Evolutionary conservation across 495 filamentous ascomycete species (phyloP).

Genomic region (Chaetomium cochliodes): DNA sequence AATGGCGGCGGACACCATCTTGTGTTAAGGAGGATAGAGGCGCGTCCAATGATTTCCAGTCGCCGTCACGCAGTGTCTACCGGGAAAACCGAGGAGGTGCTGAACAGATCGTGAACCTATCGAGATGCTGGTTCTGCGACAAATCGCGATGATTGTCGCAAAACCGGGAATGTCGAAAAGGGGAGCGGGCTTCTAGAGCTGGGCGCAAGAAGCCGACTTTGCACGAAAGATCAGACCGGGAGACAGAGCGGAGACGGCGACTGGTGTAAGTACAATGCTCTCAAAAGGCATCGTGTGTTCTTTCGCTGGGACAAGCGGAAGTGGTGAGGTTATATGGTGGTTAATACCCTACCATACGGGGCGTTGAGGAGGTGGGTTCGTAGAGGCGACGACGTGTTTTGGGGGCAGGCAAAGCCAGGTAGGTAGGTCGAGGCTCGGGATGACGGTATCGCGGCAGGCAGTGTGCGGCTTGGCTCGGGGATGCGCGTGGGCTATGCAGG

Average conservation of each 20-base stretch:
- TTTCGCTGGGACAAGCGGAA: slow-evolving; percentile 36
- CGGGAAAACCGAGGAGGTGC: slow-evolving; percentile 42
- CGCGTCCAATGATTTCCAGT: slow-evolving; percentile 50
- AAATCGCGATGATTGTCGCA: slow-evolving; percentile 32
- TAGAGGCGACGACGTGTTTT: slow-evolving; percentile 6
- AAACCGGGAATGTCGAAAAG: slow-evolving; percentile 44
- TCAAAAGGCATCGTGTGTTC: slow-evolving; percentile 54
- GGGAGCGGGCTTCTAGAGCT: slow-evolving; percentile 47
- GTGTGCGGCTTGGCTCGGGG: background rate
- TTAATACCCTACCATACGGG: slow-evolving; percentile 37
- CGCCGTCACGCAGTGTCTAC: slow-evolving; percentile 55
- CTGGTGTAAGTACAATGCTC: slow-evolving; percentile 49
- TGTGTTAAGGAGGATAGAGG: slow-evolving; percentile 40
- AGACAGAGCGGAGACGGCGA: slow-evolving; percentile 57
- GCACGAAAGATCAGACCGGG: slow-evolving; percentile 56
- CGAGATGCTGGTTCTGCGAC: slow-evolving; percentile 42
- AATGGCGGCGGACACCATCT: slow-evolving; percentile 53
- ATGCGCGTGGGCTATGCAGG: slow-evolving; percentile 19
- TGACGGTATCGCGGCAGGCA: slow-evolving; percentile 10
- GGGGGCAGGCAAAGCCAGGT: slow-evolving; percentile 10
- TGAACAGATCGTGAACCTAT: slow-evolving; percentile 45
- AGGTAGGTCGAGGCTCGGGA: slow-evolving; percentile 14
- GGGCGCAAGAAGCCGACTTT: slow-evolving; percentile 43
- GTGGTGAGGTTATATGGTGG: slow-evolving; percentile 39
- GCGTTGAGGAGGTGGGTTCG: slow-evolving; percentile 11